Evolutionary conservation across 306 rosid species (phyloP).

Genomic region (Coriaria nepalensis): DNA sequence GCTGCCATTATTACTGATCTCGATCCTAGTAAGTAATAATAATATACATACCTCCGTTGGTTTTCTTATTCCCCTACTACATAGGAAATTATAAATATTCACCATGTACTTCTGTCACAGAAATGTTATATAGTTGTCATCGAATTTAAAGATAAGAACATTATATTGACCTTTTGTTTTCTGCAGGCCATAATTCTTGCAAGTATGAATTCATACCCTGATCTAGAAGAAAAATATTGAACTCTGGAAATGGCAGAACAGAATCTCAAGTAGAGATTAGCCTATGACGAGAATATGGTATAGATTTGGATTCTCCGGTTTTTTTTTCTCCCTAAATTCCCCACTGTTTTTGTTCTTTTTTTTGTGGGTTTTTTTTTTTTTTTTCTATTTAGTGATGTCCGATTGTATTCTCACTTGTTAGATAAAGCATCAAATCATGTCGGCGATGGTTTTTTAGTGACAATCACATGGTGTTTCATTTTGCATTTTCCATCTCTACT

Average conservation of each 20-base stretch:
- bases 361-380: too few species aligned
- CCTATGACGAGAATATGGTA: too few species aligned
- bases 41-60: not conserved
- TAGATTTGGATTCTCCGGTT: not conserved
- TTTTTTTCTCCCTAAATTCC: too few species aligned
- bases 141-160: not conserved
- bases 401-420: too few species aligned
- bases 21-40: constrained; percentile 61
- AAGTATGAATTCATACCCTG: constrained; percentile 38
- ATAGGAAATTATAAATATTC: not conserved
- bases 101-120: too few species aligned
- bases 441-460: too few species aligned
- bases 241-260: constrained; percentile 5
- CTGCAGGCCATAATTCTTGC: constrained; percentile 53
- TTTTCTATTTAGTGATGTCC: too few species aligned
- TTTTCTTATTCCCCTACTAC: not conserved
- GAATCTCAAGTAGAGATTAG: not conserved
- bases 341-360: too few species aligned
- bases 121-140: not conserved
- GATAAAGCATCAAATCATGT: too few species aligned
- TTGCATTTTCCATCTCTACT: too few species aligned
- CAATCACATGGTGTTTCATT: too few species aligned
- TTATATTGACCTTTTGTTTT: not conserved
- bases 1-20: constrained; percentile 57
- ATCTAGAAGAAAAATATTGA: constrained; percentile 6